These are phyloP conservation scores for Citrus unshiu DNA, from an alignment of 345 rosid genomes.

Conservation along the genomic window DNA sequence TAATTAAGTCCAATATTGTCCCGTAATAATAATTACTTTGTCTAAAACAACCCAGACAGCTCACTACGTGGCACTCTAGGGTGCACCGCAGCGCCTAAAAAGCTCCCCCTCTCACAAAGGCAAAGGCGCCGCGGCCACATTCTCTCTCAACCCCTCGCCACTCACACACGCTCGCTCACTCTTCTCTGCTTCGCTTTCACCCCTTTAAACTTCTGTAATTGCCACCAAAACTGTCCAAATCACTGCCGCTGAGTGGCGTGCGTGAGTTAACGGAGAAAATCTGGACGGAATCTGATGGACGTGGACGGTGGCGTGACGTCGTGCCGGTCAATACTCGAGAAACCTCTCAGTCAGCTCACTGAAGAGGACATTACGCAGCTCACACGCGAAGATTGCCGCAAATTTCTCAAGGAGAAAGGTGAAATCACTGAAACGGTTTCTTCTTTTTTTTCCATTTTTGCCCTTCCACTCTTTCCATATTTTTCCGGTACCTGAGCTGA, in stretches of 20 bases:
- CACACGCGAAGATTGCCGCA: constrained; percentile 95
- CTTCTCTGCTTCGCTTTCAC: neutral
- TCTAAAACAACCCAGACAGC: constrained; percentile 15
- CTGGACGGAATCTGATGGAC: constrained; percentile 23
- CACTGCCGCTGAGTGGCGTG: constrained; percentile 36
- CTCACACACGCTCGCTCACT: neutral
- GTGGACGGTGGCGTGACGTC: constrained; percentile 55
- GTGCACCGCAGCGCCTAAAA: constrained; percentile 44
- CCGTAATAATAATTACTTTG: constrained; percentile 28
- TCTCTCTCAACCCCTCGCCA: neutral
- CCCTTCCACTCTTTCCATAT: constrained; percentile 22
- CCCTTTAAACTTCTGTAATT: constrained; percentile 21
- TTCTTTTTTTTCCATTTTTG: constrained; percentile 17
- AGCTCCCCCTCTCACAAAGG: constrained; percentile 15
- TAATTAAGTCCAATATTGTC: constrained; percentile 7
- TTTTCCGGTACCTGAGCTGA: constrained; percentile 29
- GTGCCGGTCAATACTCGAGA: constrained; percentile 64
- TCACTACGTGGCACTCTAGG: constrained; percentile 84
- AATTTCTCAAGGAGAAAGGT: constrained; percentile 90
- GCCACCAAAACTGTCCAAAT: constrained; percentile 19
- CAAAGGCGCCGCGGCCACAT: neutral
- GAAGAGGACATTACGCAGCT: constrained; percentile 98
- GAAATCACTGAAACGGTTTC: neutral
- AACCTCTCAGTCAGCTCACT: constrained; percentile 72
- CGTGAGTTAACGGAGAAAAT: neutral